Base-by-base conservation (phyloP, 345 rosid genomes). In the Moringa oleifera region DNA sequence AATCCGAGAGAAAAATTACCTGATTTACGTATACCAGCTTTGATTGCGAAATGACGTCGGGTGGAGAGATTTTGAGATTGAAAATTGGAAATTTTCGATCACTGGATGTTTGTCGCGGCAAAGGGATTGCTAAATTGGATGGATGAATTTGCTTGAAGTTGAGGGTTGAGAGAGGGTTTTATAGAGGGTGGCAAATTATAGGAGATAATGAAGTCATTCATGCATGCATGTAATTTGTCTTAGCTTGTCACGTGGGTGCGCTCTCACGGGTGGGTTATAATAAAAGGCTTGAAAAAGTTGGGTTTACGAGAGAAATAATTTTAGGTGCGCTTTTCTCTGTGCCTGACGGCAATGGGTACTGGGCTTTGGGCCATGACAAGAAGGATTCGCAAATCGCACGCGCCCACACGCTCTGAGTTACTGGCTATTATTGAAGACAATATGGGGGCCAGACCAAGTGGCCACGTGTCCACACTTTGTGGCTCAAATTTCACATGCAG, bases 251-350 rank as follows among this genome's bases (percentile, higher is more conserved):
- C 37, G 37, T 33, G 37, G n/a, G n/a, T 33, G 37, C 37, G 37
- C 37, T 33, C 37, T 76, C 82, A 79, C 85, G 81, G 84, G 79
- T 59, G 61, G 25, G 64, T 31, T 51, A 28, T 37, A 58, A 23
- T 15, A 47, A 22, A 51, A 56, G 31, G n/a, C 9, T 23, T 7
- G n/a, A n/a, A n/a, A n/a, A n/a, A n/a, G n/a, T n/a, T 28, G 54
- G 37, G 23, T 15, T 20, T 0, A 17, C 20, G 59, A 8, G 57
- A 58, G 23, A n/a, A n/a, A n/a, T n/a, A n/a, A n/a, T n/a, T n/a
- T 55, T 51, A 23, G 33, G 46, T 50, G 45, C 57, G 79, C 73
- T 19, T 58, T 64, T 67, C 67, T 52, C 22, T 51, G 18, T 45
- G 51, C 18, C 37, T 28, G 59, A 15, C 23, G 2, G 22, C 7